Conservation (phyloP, 306 rosid species). For the Prinsepia uniflora region DNA sequence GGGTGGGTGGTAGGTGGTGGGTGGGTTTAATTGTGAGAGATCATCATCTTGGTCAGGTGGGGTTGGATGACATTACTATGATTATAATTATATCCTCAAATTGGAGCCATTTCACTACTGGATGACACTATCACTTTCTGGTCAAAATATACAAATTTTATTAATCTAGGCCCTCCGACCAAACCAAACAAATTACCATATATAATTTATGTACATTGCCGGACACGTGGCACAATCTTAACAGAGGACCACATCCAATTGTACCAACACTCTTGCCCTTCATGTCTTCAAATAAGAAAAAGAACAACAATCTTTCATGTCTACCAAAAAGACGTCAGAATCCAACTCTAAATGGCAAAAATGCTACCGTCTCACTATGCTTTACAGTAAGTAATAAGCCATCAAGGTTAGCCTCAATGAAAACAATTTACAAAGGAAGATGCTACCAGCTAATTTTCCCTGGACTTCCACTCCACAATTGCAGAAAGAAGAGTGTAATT, state of each 20-base stretch:
- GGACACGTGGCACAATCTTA: background rate
- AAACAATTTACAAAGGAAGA: background rate
- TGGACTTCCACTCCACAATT: slow-evolving; percentile 84
- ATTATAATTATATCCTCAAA: slow-evolving; percentile 7
- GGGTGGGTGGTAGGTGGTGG: slow-evolving; percentile 6
- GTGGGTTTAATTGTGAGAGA: slow-evolving; percentile 26
- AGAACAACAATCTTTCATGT: background rate
- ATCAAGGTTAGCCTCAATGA: background rate
- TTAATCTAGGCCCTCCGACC: background rate
- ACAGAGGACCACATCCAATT: background rate
- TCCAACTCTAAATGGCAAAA: background rate
- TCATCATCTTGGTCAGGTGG: slow-evolving; percentile 27
- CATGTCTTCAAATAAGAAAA: background rate
- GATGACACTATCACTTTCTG: slow-evolving; percentile 19
- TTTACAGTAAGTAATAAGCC: background rate
- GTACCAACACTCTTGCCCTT: background rate
- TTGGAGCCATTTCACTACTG: slow-evolving; percentile 4
- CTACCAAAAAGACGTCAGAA: background rate
- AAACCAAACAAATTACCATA: background rate
- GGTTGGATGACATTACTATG: slow-evolving; percentile 3
- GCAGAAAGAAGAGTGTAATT: slow-evolving; percentile 85
- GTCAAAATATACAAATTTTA: background rate
- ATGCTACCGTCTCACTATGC: background rate
- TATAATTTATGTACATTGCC: background rate
- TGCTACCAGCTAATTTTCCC: background rate